A percentile compares a stretch with the other conserved stretches of the same genome.
phyloP scores from a whole-genome alignment of 2,329 filamentous ascomycete genomes.

The Pestalotiopsis sp. region DNA sequence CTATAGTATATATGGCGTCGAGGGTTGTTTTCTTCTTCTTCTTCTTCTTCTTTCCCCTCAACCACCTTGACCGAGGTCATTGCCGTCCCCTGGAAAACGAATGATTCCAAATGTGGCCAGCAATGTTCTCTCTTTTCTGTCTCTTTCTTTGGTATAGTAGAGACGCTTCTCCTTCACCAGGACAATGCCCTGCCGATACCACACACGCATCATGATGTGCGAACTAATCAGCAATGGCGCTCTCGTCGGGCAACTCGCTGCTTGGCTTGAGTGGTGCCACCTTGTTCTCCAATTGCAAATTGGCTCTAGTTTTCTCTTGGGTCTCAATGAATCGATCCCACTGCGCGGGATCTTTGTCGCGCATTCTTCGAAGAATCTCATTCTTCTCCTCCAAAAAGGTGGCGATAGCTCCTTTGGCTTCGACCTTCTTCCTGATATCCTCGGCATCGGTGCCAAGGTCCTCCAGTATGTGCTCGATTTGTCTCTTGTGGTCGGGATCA shows the following conservation, averaged over 20 bases:
- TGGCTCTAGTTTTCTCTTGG: constrained; percentile 61
- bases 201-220: no score
- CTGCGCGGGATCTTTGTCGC: constrained; percentile 66
- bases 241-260: constrained; percentile 36
- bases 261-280: constrained; percentile 19
- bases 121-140: background rate
- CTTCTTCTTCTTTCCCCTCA: background rate
- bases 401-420: constrained; percentile 60
- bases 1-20: background rate
- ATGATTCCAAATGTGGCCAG: background rate
- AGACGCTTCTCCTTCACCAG: background rate
- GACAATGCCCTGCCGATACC: background rate
- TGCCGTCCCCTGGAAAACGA: no score
- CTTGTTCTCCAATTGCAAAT: constrained; percentile 40
- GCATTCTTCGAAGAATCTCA: constrained; percentile 49
- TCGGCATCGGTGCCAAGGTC: constrained; percentile 66
- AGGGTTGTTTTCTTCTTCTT: background rate
- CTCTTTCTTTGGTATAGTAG: background rate
- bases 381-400: constrained; percentile 63
- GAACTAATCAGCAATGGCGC: constrained; percentile 42
- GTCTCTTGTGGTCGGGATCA: constrained; percentile 51
- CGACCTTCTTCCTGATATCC: constrained; percentile 54
- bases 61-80: background rate
- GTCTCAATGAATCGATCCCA: constrained; percentile 66
- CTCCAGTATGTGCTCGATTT: constrained; percentile 66